Base-by-base conservation (phyloP, 2,329 filamentous ascomycete species). In the Ascochyta rabiei region DNA sequence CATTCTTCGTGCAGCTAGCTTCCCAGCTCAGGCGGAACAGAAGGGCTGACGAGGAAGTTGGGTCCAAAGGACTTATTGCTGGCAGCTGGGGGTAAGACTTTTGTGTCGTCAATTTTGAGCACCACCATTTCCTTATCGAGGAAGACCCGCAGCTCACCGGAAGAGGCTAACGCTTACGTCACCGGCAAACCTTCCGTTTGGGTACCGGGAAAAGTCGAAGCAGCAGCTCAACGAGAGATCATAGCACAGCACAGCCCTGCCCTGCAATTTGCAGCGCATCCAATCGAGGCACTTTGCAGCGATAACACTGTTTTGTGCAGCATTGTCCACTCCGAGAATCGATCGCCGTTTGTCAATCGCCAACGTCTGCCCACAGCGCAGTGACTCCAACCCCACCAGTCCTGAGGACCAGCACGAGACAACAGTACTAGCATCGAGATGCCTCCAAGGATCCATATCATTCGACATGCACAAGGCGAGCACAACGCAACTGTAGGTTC, bases 391-490 rank as follows among this genome's bases (percentile, higher is more conserved):
- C 51, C 51, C 51, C 57, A 45, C 48, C 38, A 56, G 21, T 23
- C 31, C 24, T 19, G 6, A 13, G 35, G n/a, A 28, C 39, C 19
- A 48, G 35, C 40, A 30, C 13, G 6, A 40, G 31, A 19, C 19
- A 44, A 37, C 39, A 51, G 28, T 35, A 51, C 31, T 49, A 54
- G 45, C 42, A 18, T 48, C 47, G 47, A 10, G 18, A 72, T 70
- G 67, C 50, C 66, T 41, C 66, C 66, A 3, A 69, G 61, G 39
- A 60, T 70, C 21, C 63, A 70, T 74, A 80, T 89, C 62, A 84
- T 91, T 66, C 88, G 89, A 75, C 89, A 91, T 74, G 89, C 87
- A 12, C 75, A 81, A 72, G 92, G 91, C 76, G 86, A 84, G 71
- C 93, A 96, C 82, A 96, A 96, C 75, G 58, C 64, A 16, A 69